phyloP scores from a whole-genome alignment of 169 alveolate genomes.

The Eimeria zaria region DNA sequence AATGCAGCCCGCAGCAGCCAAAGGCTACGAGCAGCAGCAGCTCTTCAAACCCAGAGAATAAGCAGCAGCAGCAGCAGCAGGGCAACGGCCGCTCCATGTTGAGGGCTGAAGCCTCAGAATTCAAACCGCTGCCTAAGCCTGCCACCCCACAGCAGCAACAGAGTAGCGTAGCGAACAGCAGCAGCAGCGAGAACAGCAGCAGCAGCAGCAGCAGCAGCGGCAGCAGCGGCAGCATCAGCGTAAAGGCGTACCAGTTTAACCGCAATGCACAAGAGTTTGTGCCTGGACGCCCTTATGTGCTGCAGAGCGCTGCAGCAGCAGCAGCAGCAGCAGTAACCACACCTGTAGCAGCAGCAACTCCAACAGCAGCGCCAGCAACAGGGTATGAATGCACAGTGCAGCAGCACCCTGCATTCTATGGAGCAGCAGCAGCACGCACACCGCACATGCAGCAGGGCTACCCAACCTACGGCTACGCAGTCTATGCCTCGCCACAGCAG shows the following conservation, averaged over 20 bases:
- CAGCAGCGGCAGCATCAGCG: slow-evolving; percentile 62
- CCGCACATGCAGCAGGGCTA: slow-evolving; percentile 59
- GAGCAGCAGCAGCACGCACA: slow-evolving; percentile 54
- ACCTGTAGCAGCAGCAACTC: slow-evolving; percentile 1
- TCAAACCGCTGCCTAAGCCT: slow-evolving; percentile 20
- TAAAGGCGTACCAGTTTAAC: slow-evolving; percentile 78
- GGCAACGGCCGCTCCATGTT: slow-evolving; percentile 23
- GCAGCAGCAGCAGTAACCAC: slow-evolving; percentile 44
- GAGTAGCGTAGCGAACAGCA: slow-evolving; percentile 9
- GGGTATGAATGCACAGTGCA: slow-evolving; percentile 36
- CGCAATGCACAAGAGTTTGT: slow-evolving; percentile 80
- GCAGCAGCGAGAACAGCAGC: slow-evolving; percentile 36
- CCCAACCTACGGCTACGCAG: slow-evolving; percentile 3
- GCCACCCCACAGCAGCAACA: slow-evolving; percentile 35
- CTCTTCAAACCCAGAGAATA: not conserved
- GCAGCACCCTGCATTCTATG: slow-evolving; percentile 36
- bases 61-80: slow-evolving; percentile 47
- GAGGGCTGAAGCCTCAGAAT: slow-evolving; percentile 40
- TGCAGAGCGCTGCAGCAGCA: slow-evolving; percentile 62
- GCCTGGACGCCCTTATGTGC: slow-evolving; percentile 79
- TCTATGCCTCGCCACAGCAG: not conserved
- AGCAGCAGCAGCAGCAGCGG: slow-evolving; percentile 40
- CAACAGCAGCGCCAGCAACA: not conserved
- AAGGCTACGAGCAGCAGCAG: slow-evolving; percentile 38
- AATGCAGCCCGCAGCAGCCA: slow-evolving; percentile 44